Evolutionary conservation across 768 basidiomycete genomes (phyloP).

Genomic region (Mycena kentingensis): DNA sequence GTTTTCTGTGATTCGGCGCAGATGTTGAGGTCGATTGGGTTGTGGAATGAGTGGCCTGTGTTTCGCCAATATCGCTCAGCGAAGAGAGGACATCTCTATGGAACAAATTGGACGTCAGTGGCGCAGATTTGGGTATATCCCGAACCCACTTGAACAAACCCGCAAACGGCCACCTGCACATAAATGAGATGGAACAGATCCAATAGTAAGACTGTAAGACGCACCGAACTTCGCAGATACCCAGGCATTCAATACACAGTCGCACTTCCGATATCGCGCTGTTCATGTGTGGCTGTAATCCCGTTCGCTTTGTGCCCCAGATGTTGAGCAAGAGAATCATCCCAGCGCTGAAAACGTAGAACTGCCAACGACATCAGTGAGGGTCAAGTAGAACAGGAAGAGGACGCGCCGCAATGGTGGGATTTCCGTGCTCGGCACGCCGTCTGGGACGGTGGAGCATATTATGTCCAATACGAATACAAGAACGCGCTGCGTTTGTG

Average conservation of each 20-base stretch:
- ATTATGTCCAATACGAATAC: slow-evolving; percentile 46
- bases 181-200: too few species aligned
- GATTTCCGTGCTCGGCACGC: background rate
- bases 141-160: too few species aligned
- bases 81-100: too few species aligned
- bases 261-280: background rate
- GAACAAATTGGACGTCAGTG: too few species aligned
- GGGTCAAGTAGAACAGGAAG: background rate
- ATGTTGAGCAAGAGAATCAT: slow-evolving; percentile 51
- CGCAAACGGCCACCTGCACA: too few species aligned
- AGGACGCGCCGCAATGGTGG: background rate
- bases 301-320: slow-evolving; percentile 35
- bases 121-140: too few species aligned
- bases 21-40: too few species aligned
- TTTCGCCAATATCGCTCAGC: too few species aligned
- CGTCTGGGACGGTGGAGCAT: background rate
- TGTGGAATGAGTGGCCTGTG: too few species aligned
- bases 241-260: background rate
- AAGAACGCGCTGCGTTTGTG: slow-evolving; percentile 62
- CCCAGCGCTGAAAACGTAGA: slow-evolving; percentile 12
- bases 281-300: slow-evolving; percentile 1
- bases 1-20: too few species aligned
- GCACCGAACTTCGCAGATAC: slow-evolving; percentile 37
- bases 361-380: background rate
- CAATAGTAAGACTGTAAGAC: too few species aligned